phyloP scores from a whole-genome alignment of 345 rosid genomes.

The Linum tenue region DNA sequence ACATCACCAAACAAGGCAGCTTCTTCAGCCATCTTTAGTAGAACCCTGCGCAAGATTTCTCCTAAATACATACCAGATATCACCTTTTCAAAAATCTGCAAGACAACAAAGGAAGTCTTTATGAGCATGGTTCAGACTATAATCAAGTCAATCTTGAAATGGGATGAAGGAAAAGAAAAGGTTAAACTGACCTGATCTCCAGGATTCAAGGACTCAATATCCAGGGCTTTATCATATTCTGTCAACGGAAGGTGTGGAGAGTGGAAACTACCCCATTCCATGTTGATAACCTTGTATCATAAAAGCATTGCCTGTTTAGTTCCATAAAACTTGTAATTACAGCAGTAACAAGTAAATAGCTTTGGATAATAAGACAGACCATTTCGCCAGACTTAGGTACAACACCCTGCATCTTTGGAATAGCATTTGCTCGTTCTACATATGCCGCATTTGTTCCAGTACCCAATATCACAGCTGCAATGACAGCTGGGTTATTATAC shows the following conservation, averaged over 20 bases:
- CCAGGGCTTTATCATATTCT: conserved; percentile 64
- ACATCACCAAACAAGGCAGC: background rate
- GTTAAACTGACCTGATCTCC: conserved; percentile 69
- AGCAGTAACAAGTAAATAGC: background rate
- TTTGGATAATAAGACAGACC: conserved; percentile 26
- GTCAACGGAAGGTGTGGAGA: conserved; percentile 85
- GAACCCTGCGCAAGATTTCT: conserved; percentile 1
- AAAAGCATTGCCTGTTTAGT: conserved; percentile 4
- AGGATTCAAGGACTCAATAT: conserved; percentile 75
- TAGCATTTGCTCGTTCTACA: conserved; percentile 83
- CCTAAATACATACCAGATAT: conserved; percentile 7
- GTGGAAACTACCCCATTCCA: conserved; percentile 95
- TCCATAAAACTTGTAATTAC: background rate
- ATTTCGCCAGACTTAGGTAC: conserved; percentile 83
- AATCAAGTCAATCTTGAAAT: background rate
- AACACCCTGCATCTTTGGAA: conserved; percentile 87
- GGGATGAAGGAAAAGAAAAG: background rate
- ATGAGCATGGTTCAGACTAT: no score
- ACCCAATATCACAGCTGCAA: conserved; percentile 86
- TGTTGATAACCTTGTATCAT: conserved; percentile 71
- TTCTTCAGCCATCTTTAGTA: conserved; percentile 7
- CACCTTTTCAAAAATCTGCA: conserved; percentile 71
- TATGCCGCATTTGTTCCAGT: conserved; percentile 97
- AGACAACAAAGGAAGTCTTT: conserved; percentile 1
- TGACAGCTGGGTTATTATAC: conserved; percentile 63